These are phyloP conservation scores for Cystobasidium pallidum DNA, from an alignment of 1,284 basidiomycete genomes.

Conservation along the genomic window DNA sequence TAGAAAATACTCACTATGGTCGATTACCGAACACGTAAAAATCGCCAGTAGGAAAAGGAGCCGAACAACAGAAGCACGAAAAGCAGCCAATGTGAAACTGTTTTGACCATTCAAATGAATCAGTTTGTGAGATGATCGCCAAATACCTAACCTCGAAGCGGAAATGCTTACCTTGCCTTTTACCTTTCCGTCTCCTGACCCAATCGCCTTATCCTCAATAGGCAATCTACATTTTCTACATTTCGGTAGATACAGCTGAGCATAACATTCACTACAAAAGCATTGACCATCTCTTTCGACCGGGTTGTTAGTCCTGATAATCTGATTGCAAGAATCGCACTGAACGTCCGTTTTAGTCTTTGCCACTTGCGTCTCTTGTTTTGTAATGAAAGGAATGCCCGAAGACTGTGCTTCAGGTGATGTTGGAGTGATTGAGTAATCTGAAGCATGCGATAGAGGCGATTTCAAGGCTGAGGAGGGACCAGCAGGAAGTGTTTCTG, in stretches of 20 bases:
- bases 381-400: background rate
- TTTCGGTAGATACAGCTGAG: conserved; percentile 53
- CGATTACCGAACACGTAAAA: conserved; percentile 52
- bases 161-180: conserved; percentile 49
- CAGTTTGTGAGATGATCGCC: too few species aligned
- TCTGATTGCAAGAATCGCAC: conserved; percentile 26
- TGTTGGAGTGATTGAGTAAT: conserved; percentile 11
- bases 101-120: too few species aligned
- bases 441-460: background rate
- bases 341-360: background rate
- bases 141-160: background rate
- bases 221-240: conserved; percentile 52
- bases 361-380: background rate
- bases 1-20: conserved; percentile 46
- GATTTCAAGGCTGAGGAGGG: background rate
- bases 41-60: conserved; percentile 51
- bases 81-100: conserved; percentile 52
- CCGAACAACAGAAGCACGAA: conserved; percentile 52
- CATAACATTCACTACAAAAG: conserved; percentile 53
- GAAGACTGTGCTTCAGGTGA: conserved; percentile 5
- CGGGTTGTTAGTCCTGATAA: conserved; percentile 1
- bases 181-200: conserved; percentile 53
- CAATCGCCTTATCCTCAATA: conserved; percentile 53
- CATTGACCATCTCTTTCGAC: conserved; percentile 29
- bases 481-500: conserved; percentile 11